Percentiles rank a stretch among this genome's conserved stretches.
These are phyloP conservation scores for Beauveria sp. DNA, from an alignment of 2,329 filamentous ascomycete species.

Conservation along the genomic window DNA sequence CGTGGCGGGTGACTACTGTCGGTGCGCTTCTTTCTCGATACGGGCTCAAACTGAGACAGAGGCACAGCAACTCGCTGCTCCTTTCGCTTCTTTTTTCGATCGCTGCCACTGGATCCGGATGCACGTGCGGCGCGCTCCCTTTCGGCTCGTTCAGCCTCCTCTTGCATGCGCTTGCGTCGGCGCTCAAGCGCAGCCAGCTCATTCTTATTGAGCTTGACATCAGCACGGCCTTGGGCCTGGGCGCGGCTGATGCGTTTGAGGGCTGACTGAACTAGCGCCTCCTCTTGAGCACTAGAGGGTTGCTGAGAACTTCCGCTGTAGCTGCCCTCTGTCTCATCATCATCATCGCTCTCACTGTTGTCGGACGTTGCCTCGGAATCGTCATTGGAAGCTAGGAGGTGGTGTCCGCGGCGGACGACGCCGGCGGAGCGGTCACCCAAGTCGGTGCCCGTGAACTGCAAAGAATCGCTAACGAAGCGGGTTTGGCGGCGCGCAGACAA, in stretches of 20 bases:
- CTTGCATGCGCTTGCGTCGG: slow-evolving; percentile 51
- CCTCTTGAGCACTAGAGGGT: slow-evolving; percentile 59
- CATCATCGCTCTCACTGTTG: slow-evolving; percentile 30
- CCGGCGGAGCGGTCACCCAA: slow-evolving; percentile 36
- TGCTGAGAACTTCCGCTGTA: slow-evolving; percentile 46
- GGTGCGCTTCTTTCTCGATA: slow-evolving; percentile 29
- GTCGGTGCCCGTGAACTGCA: slow-evolving; percentile 54
- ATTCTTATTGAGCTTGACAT: slow-evolving; percentile 71
- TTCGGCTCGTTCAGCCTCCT: slow-evolving; percentile 27
- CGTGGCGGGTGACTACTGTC: slow-evolving; percentile 16
- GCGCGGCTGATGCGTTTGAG: slow-evolving; percentile 74
- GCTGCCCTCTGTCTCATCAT: slow-evolving; percentile 38
- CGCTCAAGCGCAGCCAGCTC: slow-evolving; percentile 77
- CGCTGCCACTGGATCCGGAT: slow-evolving; percentile 21
- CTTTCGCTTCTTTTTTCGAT: slow-evolving; percentile 33
- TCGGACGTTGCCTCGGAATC: slow-evolving; percentile 26
- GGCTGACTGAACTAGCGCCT: slow-evolving; percentile 68
- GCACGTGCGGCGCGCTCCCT: slow-evolving; percentile 6
- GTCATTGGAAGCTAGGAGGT: slow-evolving; percentile 27
- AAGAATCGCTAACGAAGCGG: slow-evolving; percentile 51
- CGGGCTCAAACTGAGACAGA: slow-evolving; percentile 41
- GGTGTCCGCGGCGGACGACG: slow-evolving; percentile 30
- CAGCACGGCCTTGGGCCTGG: slow-evolving; percentile 64
- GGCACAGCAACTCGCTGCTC: slow-evolving; percentile 46
- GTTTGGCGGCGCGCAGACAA: slow-evolving; percentile 36